phyloP scores from a whole-genome alignment of 192 early-diverging fungal species.

The Geranomyces variabilis region DNA sequence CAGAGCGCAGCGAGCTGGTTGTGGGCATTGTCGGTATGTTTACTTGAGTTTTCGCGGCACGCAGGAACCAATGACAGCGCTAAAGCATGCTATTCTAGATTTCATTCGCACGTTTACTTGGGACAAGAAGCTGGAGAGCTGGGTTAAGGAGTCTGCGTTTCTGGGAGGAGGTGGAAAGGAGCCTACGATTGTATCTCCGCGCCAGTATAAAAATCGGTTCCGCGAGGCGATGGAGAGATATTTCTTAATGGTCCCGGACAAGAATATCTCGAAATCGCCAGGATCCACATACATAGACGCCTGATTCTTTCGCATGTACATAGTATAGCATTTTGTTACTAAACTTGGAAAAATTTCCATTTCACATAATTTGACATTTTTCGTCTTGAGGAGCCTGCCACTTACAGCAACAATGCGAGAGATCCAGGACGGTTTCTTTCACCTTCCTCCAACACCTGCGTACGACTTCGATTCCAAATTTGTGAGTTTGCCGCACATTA shows the following conservation, averaged over 20 bases:
- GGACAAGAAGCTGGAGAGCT: slow-evolving; percentile 98
- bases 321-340: too few relatives aligned
- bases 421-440: too few relatives aligned
- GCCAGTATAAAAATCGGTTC: slow-evolving; percentile 92
- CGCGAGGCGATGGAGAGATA: slow-evolving; percentile 90
- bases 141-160: slow-evolving; percentile 94
- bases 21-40: slow-evolving; percentile 92
- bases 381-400: too few relatives aligned
- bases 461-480: too few relatives aligned
- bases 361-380: too few relatives aligned
- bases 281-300: too few relatives aligned
- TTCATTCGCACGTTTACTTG: slow-evolving; percentile 98
- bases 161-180: slow-evolving; percentile 89
- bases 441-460: too few relatives aligned
- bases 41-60: not conserved
- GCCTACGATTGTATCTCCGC: slow-evolving; percentile 95
- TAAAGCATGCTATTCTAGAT: slow-evolving; percentile 51
- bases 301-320: too few relatives aligned
- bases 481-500: too few relatives aligned
- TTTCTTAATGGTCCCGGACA: slow-evolving; percentile 69
- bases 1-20: slow-evolving; percentile 80
- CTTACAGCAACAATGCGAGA: too few relatives aligned
- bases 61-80: not conserved
- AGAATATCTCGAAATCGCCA: slow-evolving; percentile 21
- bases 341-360: too few relatives aligned